phyloP scores from a whole-genome alignment of 192 early-diverging fungal genomes.

The Coemansia sp. region DNA sequence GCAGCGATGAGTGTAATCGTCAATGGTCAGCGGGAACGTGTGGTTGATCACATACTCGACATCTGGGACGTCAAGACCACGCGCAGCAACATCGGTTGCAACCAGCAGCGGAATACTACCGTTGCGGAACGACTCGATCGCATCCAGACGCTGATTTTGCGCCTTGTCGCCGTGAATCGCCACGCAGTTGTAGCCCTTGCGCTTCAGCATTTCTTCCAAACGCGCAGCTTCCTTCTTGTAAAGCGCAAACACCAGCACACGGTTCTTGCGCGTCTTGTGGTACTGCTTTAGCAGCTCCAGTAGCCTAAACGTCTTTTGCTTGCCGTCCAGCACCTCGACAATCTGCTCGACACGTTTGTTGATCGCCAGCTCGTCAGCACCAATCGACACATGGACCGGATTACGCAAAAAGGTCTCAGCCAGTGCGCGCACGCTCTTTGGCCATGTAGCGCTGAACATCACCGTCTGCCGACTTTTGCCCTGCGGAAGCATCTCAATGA shows the following conservation, averaged over 20 bases:
- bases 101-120: slow-evolving; percentile 82
- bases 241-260: slow-evolving; percentile 89
- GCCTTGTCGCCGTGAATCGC: slow-evolving; percentile 91
- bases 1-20: slow-evolving; percentile 90
- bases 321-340: slow-evolving; percentile 83
- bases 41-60: slow-evolving; percentile 96
- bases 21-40: slow-evolving; percentile 95
- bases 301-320: slow-evolving; percentile 72
- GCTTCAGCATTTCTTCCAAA: slow-evolving; percentile 68
- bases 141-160: slow-evolving; percentile 77
- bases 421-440: slow-evolving; percentile 81
- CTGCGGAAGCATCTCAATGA: slow-evolving; percentile 71
- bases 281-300: slow-evolving; percentile 75
- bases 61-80: slow-evolving; percentile 85
- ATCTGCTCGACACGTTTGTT: slow-evolving; percentile 82
- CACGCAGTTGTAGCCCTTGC: slow-evolving; percentile 75
- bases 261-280: slow-evolving; percentile 82
- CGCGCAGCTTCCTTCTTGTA: slow-evolving; percentile 95
- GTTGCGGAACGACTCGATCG: slow-evolving; percentile 77
- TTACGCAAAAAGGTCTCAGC: slow-evolving; percentile 76
- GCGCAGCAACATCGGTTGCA: slow-evolving; percentile 91
- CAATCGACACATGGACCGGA: slow-evolving; percentile 81
- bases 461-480: slow-evolving; percentile 79
- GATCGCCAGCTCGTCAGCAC: slow-evolving; percentile 83
- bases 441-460: slow-evolving; percentile 98